phyloP scores from a whole-genome alignment of 352 stramenopile species.

The Phytophthora sp. region DNA sequence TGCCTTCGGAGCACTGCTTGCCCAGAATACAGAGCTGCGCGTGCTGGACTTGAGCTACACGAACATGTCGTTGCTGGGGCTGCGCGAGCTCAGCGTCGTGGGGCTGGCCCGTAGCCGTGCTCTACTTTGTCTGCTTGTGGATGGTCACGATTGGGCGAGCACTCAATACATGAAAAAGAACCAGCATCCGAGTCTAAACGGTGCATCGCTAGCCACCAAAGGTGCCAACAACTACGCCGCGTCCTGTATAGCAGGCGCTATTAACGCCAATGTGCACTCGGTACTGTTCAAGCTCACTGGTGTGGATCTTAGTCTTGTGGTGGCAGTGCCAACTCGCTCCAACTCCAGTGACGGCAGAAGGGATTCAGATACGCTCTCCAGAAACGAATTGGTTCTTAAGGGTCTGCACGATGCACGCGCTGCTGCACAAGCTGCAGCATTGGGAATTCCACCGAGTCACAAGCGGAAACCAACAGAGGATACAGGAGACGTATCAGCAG shows the following conservation, averaged over 20 bases:
- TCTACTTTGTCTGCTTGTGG: conserved; percentile 74
- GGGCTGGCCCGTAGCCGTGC: conserved; percentile 67
- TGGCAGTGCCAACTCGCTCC: conserved; percentile 32
- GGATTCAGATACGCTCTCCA: conserved; percentile 52
- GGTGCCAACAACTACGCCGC: conserved; percentile 78
- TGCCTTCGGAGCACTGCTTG: conserved; percentile 70
- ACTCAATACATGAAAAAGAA: conserved; percentile 88
- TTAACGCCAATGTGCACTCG: conserved; percentile 71
- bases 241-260: conserved; percentile 73
- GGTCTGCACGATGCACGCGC: conserved; percentile 47
- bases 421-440: conserved; percentile 11
- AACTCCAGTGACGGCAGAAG: conserved; percentile 18
- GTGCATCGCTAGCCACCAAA: conserved; percentile 65
- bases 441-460: conserved; percentile 36
- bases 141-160: conserved; percentile 85
- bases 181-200: conserved; percentile 51
- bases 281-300: conserved; percentile 81
- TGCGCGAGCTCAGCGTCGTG: conserved; percentile 70
- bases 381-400: conserved; percentile 66
- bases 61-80: conserved; percentile 75
- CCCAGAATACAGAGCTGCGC: conserved; percentile 72
- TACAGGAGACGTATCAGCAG: conserved; percentile 17
- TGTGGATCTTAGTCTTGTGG: conserved; percentile 66
- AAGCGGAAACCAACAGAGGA: conserved; percentile 66
- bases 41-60: conserved; percentile 86